A percentile compares a stretch with the other conserved stretches of the same genome.
Evolutionary conservation across 148 eudicot genomes (phyloP).

Genomic region (Selenicereus undatus): DNA sequence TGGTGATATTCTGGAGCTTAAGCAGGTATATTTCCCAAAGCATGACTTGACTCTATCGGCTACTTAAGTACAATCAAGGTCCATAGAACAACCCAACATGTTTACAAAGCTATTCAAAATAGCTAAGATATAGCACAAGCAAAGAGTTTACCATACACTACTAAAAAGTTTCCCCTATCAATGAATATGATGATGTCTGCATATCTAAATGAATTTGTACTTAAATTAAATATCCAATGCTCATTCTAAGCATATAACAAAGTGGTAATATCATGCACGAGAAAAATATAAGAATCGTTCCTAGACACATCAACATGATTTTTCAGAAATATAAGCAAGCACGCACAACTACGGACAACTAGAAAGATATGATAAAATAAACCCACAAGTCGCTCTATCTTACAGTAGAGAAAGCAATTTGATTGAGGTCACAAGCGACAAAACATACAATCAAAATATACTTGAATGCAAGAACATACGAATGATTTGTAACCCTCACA

Average conservation of each 20-base stretch:
- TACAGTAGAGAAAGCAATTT: background rate
- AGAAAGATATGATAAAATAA: background rate
- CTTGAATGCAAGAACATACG: background rate
- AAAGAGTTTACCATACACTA: background rate
- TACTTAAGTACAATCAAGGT: background rate
- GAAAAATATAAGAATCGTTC: background rate
- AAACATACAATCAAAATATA: background rate
- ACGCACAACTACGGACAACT: background rate
- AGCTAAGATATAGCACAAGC: background rate
- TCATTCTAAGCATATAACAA: background rate
- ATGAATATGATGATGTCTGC: too few relatives aligned
- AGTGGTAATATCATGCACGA: background rate
- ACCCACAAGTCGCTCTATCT: background rate
- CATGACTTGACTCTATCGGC: background rate
- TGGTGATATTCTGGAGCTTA: too few relatives aligned
- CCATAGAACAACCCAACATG: background rate
- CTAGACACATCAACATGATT: background rate
- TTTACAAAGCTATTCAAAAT: background rate
- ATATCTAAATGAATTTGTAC: background rate
- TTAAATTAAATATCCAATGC: background rate
- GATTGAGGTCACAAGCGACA: background rate
- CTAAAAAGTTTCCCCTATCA: background rate
- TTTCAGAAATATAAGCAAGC: background rate
- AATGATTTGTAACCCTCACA: too few relatives aligned
- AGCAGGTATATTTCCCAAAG: too few relatives aligned